Evolutionary conservation across 2,329 filamentous ascomycete species (phyloP).

Genomic region (Zymoseptoria tritici): DNA sequence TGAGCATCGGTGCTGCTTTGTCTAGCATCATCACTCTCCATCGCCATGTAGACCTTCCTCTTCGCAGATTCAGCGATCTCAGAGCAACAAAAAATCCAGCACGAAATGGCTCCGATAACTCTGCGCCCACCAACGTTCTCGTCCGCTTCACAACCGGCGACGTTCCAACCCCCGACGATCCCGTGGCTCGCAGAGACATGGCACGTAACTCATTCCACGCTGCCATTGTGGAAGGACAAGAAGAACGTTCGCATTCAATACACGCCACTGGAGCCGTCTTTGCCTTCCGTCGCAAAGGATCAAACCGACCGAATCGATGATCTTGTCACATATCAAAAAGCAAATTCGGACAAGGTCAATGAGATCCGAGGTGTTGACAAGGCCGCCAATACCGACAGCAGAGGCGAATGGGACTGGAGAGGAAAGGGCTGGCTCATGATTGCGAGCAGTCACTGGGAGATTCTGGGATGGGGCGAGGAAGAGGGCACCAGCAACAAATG

Average conservation of each 20-base stretch:
- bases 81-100: not conserved
- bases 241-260: conserved; percentile 79
- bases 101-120: conserved; percentile 16
- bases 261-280: conserved; percentile 41
- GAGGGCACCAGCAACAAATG: conserved; percentile 43
- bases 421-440: conserved; percentile 69
- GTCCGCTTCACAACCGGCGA: conserved; percentile 16
- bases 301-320: conserved; percentile 56
- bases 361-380: conserved; percentile 60
- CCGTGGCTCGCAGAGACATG: conserved; percentile 60
- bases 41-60: conserved; percentile 5
- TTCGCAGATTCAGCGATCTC: too few relatives aligned
- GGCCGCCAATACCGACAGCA: conserved; percentile 28
- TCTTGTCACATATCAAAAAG: conserved; percentile 60
- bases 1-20: not conserved
- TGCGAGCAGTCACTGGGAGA: conserved; percentile 70
- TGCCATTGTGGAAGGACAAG: conserved; percentile 72
- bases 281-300: conserved; percentile 25
- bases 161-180: conserved; percentile 43
- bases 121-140: conserved; percentile 29
- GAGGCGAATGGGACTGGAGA: conserved; percentile 62
- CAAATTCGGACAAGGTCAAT: conserved; percentile 44
- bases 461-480: conserved; percentile 65
- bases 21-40: not conserved
- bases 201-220: conserved; percentile 67